These are phyloP conservation scores for Aspergillus sp. DNA, from an alignment of 2,329 filamentous ascomycete species.

Conservation along the genomic window DNA sequence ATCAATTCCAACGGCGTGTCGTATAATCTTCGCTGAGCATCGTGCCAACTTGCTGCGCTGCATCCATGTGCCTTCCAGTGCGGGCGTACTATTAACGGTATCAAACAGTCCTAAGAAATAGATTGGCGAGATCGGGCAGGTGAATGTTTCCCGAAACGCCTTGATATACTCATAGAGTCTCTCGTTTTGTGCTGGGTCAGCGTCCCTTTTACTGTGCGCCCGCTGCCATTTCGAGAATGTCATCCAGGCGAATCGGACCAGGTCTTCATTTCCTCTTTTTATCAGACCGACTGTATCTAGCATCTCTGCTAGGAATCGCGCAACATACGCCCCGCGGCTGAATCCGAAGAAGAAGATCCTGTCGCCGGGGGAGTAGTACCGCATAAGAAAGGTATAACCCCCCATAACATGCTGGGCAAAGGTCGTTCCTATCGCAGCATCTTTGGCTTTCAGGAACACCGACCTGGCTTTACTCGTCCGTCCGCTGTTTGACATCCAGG, in stretches of 20 bases:
- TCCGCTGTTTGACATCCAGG: slow-evolving; percentile 30
- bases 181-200: slow-evolving; percentile 26
- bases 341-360: slow-evolving; percentile 73
- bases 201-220: slow-evolving; percentile 22
- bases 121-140: slow-evolving; percentile 69
- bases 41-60: slow-evolving; percentile 69
- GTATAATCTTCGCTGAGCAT: slow-evolving; percentile 55
- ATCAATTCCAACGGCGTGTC: slow-evolving; percentile 19
- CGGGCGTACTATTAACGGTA: slow-evolving; percentile 76
- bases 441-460: slow-evolving; percentile 45
- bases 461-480: slow-evolving; percentile 54
- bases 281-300: slow-evolving; percentile 78
- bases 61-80: slow-evolving; percentile 72
- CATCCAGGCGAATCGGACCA: slow-evolving; percentile 80
- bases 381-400: slow-evolving; percentile 77
- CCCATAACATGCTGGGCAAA: slow-evolving; percentile 83
- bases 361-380: slow-evolving; percentile 62
- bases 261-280: slow-evolving; percentile 79
- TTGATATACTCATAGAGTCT: slow-evolving; percentile 72
- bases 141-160: slow-evolving; percentile 77
- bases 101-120: slow-evolving; percentile 77
- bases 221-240: slow-evolving; percentile 45
- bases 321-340: slow-evolving; percentile 72
- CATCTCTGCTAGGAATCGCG: slow-evolving; percentile 78
- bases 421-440: slow-evolving; percentile 75